These are phyloP conservation scores for Chaetoscypha palmicola DNA, from an alignment of 2,329 filamentous ascomycete species.

Conservation along the genomic window DNA sequence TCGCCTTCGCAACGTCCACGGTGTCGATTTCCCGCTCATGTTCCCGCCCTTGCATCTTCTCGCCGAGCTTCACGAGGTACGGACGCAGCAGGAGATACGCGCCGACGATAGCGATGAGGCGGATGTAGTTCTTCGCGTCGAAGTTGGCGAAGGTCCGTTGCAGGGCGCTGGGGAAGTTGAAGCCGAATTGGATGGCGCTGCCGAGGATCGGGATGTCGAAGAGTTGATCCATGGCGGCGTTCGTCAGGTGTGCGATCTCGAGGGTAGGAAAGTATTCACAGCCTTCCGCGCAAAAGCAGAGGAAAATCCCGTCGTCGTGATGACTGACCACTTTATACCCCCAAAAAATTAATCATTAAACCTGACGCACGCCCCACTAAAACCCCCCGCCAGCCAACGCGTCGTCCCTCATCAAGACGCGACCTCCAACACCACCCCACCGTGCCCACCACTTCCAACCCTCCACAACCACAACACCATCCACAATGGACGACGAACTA, in stretches of 20 bases:
- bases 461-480: slow-evolving; percentile 12
- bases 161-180: slow-evolving; percentile 41
- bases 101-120: slow-evolving; percentile 63
- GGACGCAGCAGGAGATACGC: slow-evolving; percentile 69
- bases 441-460: no score
- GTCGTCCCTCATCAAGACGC: slow-evolving; percentile 9
- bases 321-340: no score
- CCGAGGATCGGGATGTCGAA: slow-evolving; percentile 1
- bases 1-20: slow-evolving; percentile 20
- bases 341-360: slow-evolving; percentile 1
- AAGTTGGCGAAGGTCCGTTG: slow-evolving; percentile 43
- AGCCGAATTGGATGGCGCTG: slow-evolving; percentile 9
- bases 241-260: not conserved
- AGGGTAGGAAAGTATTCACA: not conserved
- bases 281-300: no score
- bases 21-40: slow-evolving; percentile 44
- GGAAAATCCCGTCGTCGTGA: no score
- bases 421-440: slow-evolving; percentile 2
- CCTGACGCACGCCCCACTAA: slow-evolving; percentile 2
- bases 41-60: slow-evolving; percentile 55
- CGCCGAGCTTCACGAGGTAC: slow-evolving; percentile 62
- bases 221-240: slow-evolving; percentile 4
- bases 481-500: slow-evolving; percentile 21
- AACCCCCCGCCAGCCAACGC: slow-evolving; percentile 11
- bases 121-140: slow-evolving; percentile 52